Base-by-base conservation (phyloP, 805 yeast genomes). In the Starmerella scarabaei region DNA sequence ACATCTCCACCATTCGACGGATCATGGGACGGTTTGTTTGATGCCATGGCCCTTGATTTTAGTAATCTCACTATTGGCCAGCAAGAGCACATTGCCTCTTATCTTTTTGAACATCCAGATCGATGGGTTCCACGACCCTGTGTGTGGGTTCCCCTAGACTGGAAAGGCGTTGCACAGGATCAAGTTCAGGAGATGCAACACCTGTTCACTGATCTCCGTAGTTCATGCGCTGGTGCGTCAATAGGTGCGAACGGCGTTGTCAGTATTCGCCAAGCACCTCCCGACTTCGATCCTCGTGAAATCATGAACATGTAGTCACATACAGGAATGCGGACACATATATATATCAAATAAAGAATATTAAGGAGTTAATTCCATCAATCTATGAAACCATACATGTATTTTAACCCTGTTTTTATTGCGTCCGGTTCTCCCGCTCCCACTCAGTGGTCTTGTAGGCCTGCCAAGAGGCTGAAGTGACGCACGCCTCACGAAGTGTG, bases 61-160 rank as follows among this genome's bases (percentile, higher is more conserved):
- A 49, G 44, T 7, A 44, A 42, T 11, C 33, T 59, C 6, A 47
- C 52, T 2, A 18, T 38, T 4, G 53, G 45, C 5, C 55, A 56
- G 28, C 51, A 49, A n/a, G 54, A 53, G n/a, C 43, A 38, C 30
- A 32, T 53, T 8, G 42, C 51, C 4, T 38, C 45, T 15, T 53
- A 51, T 20, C 51, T 60, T 15, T 61, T 57, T 39, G 50, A 46
- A 33, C 59, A 61, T 40, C 60, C 62, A 4, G 56, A 58, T 4
- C 40, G 55, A 15, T 45, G 56, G 18, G 43, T 47, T 7, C 43
- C 35, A 12, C 43, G 52, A 18, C 64, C 66, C 9, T 50, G 62
- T 20, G 53, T 69, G 1, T 67, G 72, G 73, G 43, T 70, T 3
- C 73, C 73, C 0, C 44, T 48, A 18, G 73, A 70, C 46, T 47